phyloP scores from a whole-genome alignment of 192 early-diverging fungal genomes.

The Powellomyces hirtus region DNA sequence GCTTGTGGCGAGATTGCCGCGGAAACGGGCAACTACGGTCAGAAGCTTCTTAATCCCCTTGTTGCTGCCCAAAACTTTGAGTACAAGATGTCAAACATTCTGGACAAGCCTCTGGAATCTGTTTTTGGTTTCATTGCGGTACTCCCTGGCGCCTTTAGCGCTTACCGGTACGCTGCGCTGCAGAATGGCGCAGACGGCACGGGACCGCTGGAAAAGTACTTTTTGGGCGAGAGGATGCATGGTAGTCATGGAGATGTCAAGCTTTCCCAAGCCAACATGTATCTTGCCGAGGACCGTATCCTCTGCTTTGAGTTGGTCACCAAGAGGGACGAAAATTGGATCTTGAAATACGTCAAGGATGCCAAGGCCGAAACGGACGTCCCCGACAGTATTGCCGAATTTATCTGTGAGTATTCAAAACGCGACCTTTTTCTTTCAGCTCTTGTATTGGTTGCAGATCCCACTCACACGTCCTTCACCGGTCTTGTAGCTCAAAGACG shows the following conservation, averaged over 20 bases:
- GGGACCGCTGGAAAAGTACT: conserved; percentile 75
- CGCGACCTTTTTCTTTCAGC: background rate
- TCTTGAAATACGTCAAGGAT: conserved; percentile 65
- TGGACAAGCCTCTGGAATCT: conserved; percentile 94
- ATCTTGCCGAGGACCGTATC: conserved; percentile 67
- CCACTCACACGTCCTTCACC: background rate
- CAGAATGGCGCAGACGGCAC: conserved; percentile 57
- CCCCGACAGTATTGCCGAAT: conserved; percentile 69
- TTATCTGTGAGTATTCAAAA: conserved; percentile 42
- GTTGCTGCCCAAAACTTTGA: conserved; percentile 87
- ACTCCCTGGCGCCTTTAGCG: conserved; percentile 84
- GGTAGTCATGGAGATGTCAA: conserved; percentile 34
- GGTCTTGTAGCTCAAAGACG: conserved; percentile 59
- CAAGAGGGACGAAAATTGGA: conserved; percentile 69
- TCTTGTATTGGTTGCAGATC: background rate
- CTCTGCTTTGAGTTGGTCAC: conserved; percentile 83
- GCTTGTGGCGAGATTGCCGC: conserved; percentile 83
- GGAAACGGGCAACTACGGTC: conserved; percentile 56
- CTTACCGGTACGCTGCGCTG: conserved; percentile 73
- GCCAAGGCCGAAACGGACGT: conserved; percentile 82
- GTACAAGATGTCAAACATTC: conserved; percentile 93
- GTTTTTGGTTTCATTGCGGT: conserved; percentile 95
- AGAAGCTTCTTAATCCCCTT: conserved; percentile 68
- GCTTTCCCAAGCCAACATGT: conserved; percentile 75
- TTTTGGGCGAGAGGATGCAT: conserved; percentile 70